Percentiles rank a stretch among this genome's conserved stretches.
These are phyloP conservation scores for Sugiyamaella lignohabitans DNA, from an alignment of 805 yeast species.

Conservation along the genomic window DNA sequence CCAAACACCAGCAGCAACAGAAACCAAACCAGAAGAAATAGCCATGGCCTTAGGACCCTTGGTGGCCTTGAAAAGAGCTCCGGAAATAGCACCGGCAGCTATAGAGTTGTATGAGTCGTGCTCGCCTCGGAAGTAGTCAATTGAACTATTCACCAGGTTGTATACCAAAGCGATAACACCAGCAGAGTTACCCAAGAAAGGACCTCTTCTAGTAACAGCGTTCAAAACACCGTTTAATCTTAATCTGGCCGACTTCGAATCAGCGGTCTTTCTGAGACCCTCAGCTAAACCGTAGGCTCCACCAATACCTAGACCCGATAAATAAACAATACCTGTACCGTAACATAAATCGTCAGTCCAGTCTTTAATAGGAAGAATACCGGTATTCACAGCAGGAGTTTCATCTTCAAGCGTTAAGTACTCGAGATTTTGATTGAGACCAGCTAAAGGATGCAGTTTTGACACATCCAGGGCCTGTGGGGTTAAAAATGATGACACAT, in stretches of 20 bases:
- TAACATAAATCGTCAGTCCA: conserved; percentile 97
- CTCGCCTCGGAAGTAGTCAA: conserved; percentile 77
- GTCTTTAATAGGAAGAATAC: conserved; percentile 90
- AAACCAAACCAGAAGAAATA: conserved; percentile 73
- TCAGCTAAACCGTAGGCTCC: conserved; percentile 85
- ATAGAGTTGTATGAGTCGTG: conserved; percentile 83
- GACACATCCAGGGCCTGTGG: conserved; percentile 61
- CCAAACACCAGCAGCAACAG: conserved; percentile 92
- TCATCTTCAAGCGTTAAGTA: conserved; percentile 87
- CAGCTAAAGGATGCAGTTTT: conserved; percentile 85
- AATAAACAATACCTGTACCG: conserved; percentile 93
- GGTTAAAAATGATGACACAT: conserved; percentile 55
- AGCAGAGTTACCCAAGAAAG: conserved; percentile 89
- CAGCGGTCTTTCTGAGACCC: conserved; percentile 73
- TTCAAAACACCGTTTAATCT: conserved; percentile 85
- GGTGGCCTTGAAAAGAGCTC: conserved; percentile 83
- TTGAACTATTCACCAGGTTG: conserved; percentile 71
- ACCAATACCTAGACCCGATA: conserved; percentile 76
- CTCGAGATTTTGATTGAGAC: conserved; percentile 72
- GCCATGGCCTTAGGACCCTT: conserved; percentile 86
- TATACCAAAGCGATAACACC: conserved; percentile 90
- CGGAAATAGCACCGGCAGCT: conserved; percentile 85
- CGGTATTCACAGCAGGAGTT: conserved; percentile 53
- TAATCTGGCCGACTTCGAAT: conserved; percentile 69
- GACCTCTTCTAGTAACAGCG: conserved; percentile 92